A percentile compares a stretch with the other conserved stretches of the same genome.
Evolutionary conservation across 148 eudicot genomes (phyloP).

Genomic region (Cornus suecica): DNA sequence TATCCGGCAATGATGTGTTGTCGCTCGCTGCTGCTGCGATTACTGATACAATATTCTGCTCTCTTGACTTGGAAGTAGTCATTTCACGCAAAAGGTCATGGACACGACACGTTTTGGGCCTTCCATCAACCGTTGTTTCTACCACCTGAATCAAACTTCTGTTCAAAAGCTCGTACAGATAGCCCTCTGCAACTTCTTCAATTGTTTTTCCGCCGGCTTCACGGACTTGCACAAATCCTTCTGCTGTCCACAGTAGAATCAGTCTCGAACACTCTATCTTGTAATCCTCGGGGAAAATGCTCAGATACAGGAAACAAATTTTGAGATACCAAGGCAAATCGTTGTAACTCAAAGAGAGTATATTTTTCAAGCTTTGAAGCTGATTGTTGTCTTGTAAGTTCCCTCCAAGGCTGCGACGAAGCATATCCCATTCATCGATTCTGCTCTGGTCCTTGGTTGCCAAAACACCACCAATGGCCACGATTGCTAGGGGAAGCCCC

Average conservation of each 20-base stretch:
- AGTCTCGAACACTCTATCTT: not conserved
- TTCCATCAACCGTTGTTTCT: not conserved
- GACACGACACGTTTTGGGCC: not conserved
- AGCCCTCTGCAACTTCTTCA: not conserved
- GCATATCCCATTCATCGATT: slow-evolving; percentile 7
- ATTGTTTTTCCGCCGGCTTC: not conserved
- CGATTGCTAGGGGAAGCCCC: slow-evolving; percentile 5
- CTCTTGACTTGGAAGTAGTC: not conserved
- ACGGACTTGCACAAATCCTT: not conserved
- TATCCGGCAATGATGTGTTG: not conserved
- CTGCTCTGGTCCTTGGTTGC: not conserved
- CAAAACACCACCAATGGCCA: slow-evolving; percentile 2
- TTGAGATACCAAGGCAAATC: slow-evolving; percentile 15
- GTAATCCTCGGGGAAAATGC: slow-evolving; percentile 3
- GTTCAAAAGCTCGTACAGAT: not conserved
- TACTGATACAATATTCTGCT: not conserved
- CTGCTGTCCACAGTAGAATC: slow-evolving; percentile 13
- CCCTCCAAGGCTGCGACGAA: slow-evolving; percentile 5
- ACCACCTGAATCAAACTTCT: not conserved
- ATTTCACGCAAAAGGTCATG: not conserved
- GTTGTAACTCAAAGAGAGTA: slow-evolving; percentile 9
- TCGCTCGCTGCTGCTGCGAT: no score
- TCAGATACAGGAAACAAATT: not conserved
- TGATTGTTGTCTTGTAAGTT: slow-evolving; percentile 6
- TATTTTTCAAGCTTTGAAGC: slow-evolving; percentile 4